These are phyloP conservation scores for Scheffersomyces lignosus DNA, from an alignment of 805 yeast species.

Conservation along the genomic window DNA sequence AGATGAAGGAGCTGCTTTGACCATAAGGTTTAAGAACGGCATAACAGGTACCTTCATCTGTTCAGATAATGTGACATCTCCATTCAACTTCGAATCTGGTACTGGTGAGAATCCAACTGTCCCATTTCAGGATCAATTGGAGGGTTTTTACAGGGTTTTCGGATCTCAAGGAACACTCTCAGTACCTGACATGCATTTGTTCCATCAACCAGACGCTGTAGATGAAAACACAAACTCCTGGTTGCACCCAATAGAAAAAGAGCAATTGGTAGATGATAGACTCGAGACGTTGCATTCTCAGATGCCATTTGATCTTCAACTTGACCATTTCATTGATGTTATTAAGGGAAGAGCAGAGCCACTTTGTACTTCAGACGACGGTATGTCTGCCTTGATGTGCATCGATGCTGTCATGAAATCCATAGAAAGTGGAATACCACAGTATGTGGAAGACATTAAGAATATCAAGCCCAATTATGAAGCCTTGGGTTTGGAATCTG, in stretches of 20 bases:
- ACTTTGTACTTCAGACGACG: conserved; percentile 33
- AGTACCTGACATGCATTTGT: conserved; percentile 40
- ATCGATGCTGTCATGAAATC: conserved; percentile 35
- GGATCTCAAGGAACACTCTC: conserved; percentile 41
- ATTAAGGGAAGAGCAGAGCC: conserved; percentile 27
- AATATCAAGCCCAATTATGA: conserved; percentile 7
- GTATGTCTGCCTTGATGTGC: conserved; percentile 32
- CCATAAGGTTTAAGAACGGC: conserved; percentile 37
- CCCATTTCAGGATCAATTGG: conserved; percentile 28
- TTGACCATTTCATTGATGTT: conserved; percentile 38
- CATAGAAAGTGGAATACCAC: conserved; percentile 32
- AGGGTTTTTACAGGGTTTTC: conserved; percentile 40
- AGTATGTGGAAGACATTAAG: conserved; percentile 10
- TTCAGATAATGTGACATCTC: conserved; percentile 41
- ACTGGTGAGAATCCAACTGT: conserved; percentile 46
- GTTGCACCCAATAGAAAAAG: conserved; percentile 23
- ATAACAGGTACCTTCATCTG: conserved; percentile 43
- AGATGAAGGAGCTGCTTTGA: conserved; percentile 44
- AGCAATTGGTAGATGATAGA: conserved; percentile 4
- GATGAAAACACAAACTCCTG: conserved; percentile 23
- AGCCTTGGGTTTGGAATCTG: conserved; percentile 2
- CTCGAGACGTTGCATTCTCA: conserved; percentile 1
- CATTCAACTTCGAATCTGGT: conserved; percentile 41
- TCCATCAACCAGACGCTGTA: conserved; percentile 25
- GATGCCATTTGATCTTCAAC: conserved; percentile 38